Evolutionary conservation across 345 rosid genomes (phyloP), one percentile per base, ranked within the genome.

Genomic region (Gossypium bickii): DNA sequence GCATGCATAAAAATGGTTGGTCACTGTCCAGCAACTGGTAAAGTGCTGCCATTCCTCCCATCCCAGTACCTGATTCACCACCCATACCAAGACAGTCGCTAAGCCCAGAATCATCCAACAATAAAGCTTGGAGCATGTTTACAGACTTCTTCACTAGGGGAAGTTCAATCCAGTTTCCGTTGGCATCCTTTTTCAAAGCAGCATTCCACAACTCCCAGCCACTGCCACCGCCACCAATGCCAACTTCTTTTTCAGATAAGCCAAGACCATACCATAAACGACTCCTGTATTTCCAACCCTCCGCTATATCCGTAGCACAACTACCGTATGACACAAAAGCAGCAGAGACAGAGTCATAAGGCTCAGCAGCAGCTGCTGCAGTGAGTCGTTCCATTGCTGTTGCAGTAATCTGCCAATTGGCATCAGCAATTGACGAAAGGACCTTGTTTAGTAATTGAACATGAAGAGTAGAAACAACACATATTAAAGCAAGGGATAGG

Each of bases 51-150:
- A 95, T 93, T 76, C 98, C 99, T 82, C 99, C 99, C 99, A 95
- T 95, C 75, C 99, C 99, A 77, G 99, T 95, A 78, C 99, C 98
- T 45, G 99, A 95, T 78, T 97, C 99, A 76, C 97, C 97, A 70
- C 97, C 98, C 70, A 95, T 93, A 71, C 98, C 99, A 78, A 95
- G 98, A 78, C 98, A 97, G 75, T 97, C 98, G 74, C 99, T 98
- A 72, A 95, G 94, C 72, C 99, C 97, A 71, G 97, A 90, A 78
- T 95, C 97, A 76, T 95, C 98, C 81, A 95, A 79, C 68, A 95
- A 82, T 78, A 95, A 86, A 63, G 99, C 97, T 85, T 93, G 97
- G 78, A 95, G 99, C 98, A 95, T 90, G 74, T 88, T 82, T 72
- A 95, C 97, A 56, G 97, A 91, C 87, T 92, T 95, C 87, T 93